Percentiles rank a stretch among this genome's conserved stretches.
These are phyloP conservation scores for Colletotrichum zoysiae DNA, from an alignment of 2,329 filamentous ascomycete genomes.

Conservation along the genomic window DNA sequence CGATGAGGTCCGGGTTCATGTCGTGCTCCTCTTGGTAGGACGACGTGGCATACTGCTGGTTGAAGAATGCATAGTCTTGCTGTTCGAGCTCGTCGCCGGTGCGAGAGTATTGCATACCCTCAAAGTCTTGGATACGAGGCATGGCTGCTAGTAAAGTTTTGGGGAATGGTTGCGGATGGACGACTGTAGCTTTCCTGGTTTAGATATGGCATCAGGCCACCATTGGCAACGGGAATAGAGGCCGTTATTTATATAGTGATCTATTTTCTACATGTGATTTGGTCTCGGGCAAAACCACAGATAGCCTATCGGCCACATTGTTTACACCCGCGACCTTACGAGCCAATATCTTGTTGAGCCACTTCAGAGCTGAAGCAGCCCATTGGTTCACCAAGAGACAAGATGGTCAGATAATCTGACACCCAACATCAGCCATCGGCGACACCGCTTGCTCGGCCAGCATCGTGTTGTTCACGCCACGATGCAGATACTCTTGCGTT, in stretches of 20 bases:
- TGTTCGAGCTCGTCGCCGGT: conserved; percentile 23
- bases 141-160: not conserved
- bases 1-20: conserved; percentile 59
- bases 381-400: not conserved
- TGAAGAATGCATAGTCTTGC: conserved; percentile 32
- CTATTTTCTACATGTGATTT: not conserved
- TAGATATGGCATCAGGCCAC: not conserved
- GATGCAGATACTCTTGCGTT: not conserved
- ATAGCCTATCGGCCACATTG: too few relatives aligned
- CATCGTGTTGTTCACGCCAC: not conserved
- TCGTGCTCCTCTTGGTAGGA: conserved; percentile 56
- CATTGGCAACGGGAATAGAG: too few relatives aligned
- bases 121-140: conserved; percentile 28
- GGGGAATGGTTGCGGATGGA: not conserved
- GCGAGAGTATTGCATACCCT: conserved; percentile 34
- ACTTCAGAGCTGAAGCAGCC: not conserved
- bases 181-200: not conserved
- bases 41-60: conserved; percentile 59
- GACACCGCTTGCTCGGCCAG: not conserved
- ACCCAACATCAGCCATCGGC: not conserved
- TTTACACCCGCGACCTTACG: not conserved
- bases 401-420: conserved; percentile 1
- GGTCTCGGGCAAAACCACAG: too few relatives aligned
- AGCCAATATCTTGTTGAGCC: not conserved
- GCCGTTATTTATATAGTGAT: not conserved